Conservation (phyloP, 768 basidiomycete genomes). For the Leccinum boreale region DNA sequence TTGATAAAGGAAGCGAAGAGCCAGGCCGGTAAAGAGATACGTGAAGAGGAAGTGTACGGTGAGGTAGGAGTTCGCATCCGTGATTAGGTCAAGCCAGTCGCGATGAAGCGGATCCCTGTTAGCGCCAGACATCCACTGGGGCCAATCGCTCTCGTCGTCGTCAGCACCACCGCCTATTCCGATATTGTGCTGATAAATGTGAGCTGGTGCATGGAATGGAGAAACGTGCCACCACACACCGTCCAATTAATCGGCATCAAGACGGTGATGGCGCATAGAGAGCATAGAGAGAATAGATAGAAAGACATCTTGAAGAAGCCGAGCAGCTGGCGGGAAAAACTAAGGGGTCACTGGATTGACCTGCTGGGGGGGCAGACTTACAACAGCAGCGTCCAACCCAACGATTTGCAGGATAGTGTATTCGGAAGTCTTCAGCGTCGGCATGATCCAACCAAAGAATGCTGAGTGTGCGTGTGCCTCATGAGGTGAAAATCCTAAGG, state of each 20-base stretch:
- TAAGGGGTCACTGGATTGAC: background rate
- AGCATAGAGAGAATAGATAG: conserved; percentile 84
- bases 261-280: conserved; percentile 75
- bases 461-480: conserved; percentile 84
- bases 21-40: conserved; percentile 85
- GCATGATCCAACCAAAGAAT: conserved; percentile 96
- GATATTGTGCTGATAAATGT: conserved; percentile 57
- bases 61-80: conserved; percentile 85
- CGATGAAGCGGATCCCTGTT: conserved; percentile 33
- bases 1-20: conserved; percentile 81
- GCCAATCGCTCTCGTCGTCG: conserved; percentile 46
- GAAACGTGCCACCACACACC: conserved; percentile 42
- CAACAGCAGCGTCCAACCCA: conserved; percentile 94
- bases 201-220: background rate
- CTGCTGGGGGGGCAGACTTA: conserved; percentile 38
- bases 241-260: conserved; percentile 95
- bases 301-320: conserved; percentile 97
- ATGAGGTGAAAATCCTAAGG: conserved; percentile 84
- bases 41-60: conserved; percentile 90
- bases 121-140: conserved; percentile 26
- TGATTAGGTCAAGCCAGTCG: conserved; percentile 87
- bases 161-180: conserved; percentile 55
- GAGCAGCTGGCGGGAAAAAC: conserved; percentile 57
- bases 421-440: conserved; percentile 87
- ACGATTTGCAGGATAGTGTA: conserved; percentile 95